Conservation (phyloP, 2,329 filamentous ascomycete species). For the Epichloe amarillans region DNA sequence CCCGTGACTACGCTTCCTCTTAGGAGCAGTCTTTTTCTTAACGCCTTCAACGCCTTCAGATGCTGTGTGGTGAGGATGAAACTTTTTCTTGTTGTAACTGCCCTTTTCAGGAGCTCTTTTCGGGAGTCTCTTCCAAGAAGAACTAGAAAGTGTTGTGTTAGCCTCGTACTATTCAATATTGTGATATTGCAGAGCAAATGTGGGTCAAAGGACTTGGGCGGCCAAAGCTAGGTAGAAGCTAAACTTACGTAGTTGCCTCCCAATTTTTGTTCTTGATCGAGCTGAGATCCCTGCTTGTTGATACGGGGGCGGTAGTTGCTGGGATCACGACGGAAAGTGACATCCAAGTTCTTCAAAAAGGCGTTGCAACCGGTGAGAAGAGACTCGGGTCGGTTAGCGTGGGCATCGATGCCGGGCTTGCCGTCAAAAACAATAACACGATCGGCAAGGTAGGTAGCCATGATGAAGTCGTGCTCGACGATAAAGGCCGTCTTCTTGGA, state of each 20-base stretch:
- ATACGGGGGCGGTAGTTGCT: constrained; percentile 94
- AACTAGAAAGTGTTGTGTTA: constrained; percentile 40
- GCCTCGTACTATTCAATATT: neutral
- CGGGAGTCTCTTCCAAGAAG: constrained; percentile 72
- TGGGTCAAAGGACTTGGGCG: neutral
- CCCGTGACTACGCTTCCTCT: constrained; percentile 17
- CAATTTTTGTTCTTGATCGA: constrained; percentile 96
- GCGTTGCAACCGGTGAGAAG: constrained; percentile 91
- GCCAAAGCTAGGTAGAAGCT: neutral
- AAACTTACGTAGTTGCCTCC: constrained; percentile 76
- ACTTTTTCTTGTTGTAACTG: constrained; percentile 20
- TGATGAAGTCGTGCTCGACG: constrained; percentile 99
- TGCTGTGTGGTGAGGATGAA: constrained; percentile 17
- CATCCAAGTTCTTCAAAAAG: constrained; percentile 92
- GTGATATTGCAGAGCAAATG: neutral
- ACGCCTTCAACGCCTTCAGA: constrained; percentile 32
- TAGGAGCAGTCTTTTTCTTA: constrained; percentile 18
- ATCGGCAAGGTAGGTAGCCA: constrained; percentile 67
- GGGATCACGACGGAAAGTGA: constrained; percentile 96
- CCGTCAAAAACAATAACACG: constrained; percentile 98
- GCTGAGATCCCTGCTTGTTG: constrained; percentile 91
- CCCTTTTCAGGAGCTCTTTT: constrained; percentile 48
- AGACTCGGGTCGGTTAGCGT: constrained; percentile 81
- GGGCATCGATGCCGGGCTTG: constrained; percentile 74
- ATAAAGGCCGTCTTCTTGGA: constrained; percentile 98